Evolutionary conservation across 805 yeast genomes (phyloP).

Genomic region (Saccharomycopsis fermentans): DNA sequence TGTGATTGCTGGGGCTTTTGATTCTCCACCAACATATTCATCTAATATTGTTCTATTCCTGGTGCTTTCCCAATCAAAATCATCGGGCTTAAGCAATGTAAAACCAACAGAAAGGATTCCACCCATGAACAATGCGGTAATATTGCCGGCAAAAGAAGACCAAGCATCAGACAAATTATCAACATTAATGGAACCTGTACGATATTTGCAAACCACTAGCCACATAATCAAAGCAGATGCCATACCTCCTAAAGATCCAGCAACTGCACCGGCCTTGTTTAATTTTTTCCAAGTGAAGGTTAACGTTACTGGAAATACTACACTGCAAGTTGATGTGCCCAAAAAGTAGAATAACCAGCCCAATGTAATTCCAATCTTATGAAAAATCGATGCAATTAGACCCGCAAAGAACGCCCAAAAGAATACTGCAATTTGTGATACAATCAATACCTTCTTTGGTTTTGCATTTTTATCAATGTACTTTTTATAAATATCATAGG

Average conservation of each 20-base stretch:
- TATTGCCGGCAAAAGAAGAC: conserved; percentile 35
- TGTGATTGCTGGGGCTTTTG: background rate
- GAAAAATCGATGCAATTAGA: conserved; percentile 31
- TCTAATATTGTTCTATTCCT: conserved; percentile 28
- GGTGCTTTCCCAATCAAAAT: conserved; percentile 30
- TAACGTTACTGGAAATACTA: conserved; percentile 31
- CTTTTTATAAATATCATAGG: conserved; percentile 38
- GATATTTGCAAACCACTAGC: conserved; percentile 29
- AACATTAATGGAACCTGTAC: conserved; percentile 29
- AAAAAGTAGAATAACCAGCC: conserved; percentile 32
- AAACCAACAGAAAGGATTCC: conserved; percentile 27
- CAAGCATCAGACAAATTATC: conserved; percentile 27
- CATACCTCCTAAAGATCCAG: conserved; percentile 31
- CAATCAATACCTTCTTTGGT: conserved; percentile 32
- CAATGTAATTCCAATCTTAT: conserved; percentile 28
- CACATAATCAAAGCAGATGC: conserved; percentile 29
- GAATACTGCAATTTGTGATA: conserved; percentile 35
- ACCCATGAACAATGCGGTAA: conserved; percentile 29
- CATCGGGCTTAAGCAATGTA: conserved; percentile 30
- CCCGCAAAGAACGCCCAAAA: conserved; percentile 31
- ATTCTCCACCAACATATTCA: conserved; percentile 8
- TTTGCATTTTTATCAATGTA: conserved; percentile 34
- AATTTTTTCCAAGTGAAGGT: conserved; percentile 32
- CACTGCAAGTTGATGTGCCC: conserved; percentile 34
- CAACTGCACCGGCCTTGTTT: conserved; percentile 30